These are phyloP conservation scores for Aurinia saxatilis DNA, from an alignment of 345 rosid genomes.

Conservation along the genomic window DNA sequence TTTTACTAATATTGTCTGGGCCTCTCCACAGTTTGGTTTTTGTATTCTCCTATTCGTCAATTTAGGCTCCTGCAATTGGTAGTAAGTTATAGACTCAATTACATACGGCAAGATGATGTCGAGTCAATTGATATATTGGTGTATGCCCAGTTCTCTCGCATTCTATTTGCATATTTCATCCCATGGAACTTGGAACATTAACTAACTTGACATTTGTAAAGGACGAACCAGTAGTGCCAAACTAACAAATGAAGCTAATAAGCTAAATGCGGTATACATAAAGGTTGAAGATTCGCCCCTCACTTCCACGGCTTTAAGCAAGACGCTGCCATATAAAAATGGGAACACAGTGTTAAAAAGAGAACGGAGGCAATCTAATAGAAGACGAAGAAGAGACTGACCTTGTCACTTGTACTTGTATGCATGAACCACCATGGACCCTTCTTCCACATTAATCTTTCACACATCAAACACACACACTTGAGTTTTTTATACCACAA, in stretches of 20 bases:
- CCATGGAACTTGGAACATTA: too few relatives aligned
- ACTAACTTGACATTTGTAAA: too few relatives aligned
- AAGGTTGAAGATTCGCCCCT: background rate
- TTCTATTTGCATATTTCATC: too few relatives aligned
- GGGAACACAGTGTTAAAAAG: background rate
- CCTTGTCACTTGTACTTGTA: conserved; percentile 22
- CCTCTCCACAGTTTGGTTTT: too few relatives aligned
- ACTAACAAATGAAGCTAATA: background rate
- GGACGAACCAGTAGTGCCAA: too few relatives aligned
- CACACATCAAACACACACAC: conserved; percentile 10
- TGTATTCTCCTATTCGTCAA: too few relatives aligned
- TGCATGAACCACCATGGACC: conserved; percentile 99
- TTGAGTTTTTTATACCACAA: background rate
- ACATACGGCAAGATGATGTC: too few relatives aligned
- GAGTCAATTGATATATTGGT: too few relatives aligned
- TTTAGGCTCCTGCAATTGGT: too few relatives aligned
- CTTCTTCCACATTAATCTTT: conserved; percentile 51
- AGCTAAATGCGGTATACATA: background rate
- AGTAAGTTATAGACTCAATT: too few relatives aligned
- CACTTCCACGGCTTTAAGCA: conserved; percentile 3
- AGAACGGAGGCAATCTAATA: background rate
- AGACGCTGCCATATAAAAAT: conserved; percentile 18
- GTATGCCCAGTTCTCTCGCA: too few relatives aligned
- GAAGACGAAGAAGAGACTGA: background rate
- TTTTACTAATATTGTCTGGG: too few relatives aligned